phyloP scores from a whole-genome alignment of 2,329 filamentous ascomycete species.

The Pyrenophora seminiperda region DNA sequence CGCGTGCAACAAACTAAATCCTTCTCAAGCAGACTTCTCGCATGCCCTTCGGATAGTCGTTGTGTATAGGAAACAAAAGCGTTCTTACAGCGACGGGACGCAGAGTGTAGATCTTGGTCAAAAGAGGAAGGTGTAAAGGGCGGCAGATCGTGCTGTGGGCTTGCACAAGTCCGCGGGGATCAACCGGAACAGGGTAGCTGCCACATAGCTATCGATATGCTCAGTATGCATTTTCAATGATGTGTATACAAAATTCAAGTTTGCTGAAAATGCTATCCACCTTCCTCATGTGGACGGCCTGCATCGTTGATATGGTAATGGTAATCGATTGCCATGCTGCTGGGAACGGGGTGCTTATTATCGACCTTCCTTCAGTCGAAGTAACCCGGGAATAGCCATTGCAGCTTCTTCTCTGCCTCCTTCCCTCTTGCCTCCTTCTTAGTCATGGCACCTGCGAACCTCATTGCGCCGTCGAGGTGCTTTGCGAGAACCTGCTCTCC shows the following conservation, averaged over 20 bases:
- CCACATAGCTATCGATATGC: constrained; percentile 24
- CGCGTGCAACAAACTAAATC: too few species aligned
- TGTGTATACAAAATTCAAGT: constrained; percentile 16
- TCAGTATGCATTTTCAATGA: constrained; percentile 22
- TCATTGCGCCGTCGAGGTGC: constrained; percentile 77
- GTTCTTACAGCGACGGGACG: constrained; percentile 4
- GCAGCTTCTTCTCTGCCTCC: constrained; percentile 77
- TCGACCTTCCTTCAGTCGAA: constrained; percentile 52
- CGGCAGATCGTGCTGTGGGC: constrained; percentile 1
- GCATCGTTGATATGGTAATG: neutral
- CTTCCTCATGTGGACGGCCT: constrained; percentile 20
- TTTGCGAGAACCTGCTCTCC: constrained; percentile 75
- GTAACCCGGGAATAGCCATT: constrained; percentile 87
- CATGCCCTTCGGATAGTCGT: neutral
- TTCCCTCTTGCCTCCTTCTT: constrained; percentile 73
- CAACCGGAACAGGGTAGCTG: constrained; percentile 8
- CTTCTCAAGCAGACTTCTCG: neutral
- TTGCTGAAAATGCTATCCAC: constrained; percentile 11
- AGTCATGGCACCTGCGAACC: constrained; percentile 82
- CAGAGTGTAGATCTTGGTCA: constrained; percentile 11
- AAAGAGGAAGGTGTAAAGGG: constrained; percentile 27
- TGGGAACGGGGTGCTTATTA: neutral
- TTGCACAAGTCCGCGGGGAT: constrained; percentile 16
- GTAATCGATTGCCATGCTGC: neutral
- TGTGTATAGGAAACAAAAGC: neutral